Conservation (phyloP, 2,329 filamentous ascomycete species). For the Aspergillus sclerotialis region DNA sequence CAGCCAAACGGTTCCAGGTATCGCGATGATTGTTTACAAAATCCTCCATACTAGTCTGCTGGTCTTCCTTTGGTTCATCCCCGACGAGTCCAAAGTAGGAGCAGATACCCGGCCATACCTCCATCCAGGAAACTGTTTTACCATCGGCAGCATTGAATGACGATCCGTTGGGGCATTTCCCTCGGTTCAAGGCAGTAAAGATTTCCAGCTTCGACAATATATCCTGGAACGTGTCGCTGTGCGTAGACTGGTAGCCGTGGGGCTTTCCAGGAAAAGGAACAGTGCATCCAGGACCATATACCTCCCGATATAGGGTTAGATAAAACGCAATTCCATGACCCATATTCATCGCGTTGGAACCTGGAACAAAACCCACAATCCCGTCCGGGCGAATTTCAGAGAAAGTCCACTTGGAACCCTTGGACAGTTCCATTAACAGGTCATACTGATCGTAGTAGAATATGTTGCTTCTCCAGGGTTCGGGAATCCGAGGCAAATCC, state of each 20-base stretch:
- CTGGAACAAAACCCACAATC: slow-evolving; percentile 19
- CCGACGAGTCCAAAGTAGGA: slow-evolving; percentile 21
- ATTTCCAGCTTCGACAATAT: slow-evolving; percentile 18
- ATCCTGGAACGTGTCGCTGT: slow-evolving; percentile 21
- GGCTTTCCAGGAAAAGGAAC: slow-evolving; percentile 16
- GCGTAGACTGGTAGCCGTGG: slow-evolving; percentile 11
- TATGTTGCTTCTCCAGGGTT: slow-evolving; percentile 16
- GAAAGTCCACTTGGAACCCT: slow-evolving; percentile 20
- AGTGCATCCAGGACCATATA: slow-evolving; percentile 9
- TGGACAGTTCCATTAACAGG: slow-evolving; percentile 10
- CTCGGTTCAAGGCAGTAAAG: slow-evolving; percentile 16
- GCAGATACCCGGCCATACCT: slow-evolving; percentile 18
- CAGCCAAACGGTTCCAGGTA: slow-evolving; percentile 10
- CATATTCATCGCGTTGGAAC: slow-evolving; percentile 16
- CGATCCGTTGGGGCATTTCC: slow-evolving; percentile 10
- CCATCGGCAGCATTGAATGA: slow-evolving; percentile 19
- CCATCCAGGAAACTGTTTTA: slow-evolving; percentile 13
- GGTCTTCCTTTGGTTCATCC: no score
- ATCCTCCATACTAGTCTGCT: slow-evolving; percentile 3
- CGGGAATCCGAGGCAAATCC: slow-evolving; percentile 17
- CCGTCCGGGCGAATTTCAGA: slow-evolving; percentile 23
- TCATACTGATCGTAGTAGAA: slow-evolving; percentile 25
- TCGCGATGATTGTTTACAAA: slow-evolving; percentile 9
- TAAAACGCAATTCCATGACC: slow-evolving; percentile 16
- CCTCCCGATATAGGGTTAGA: slow-evolving; percentile 13